Evolutionary conservation across 2,329 filamentous ascomycete genomes (phyloP), one percentile per base, ranked within the genome.

Genomic region (Alternaria sp.): DNA sequence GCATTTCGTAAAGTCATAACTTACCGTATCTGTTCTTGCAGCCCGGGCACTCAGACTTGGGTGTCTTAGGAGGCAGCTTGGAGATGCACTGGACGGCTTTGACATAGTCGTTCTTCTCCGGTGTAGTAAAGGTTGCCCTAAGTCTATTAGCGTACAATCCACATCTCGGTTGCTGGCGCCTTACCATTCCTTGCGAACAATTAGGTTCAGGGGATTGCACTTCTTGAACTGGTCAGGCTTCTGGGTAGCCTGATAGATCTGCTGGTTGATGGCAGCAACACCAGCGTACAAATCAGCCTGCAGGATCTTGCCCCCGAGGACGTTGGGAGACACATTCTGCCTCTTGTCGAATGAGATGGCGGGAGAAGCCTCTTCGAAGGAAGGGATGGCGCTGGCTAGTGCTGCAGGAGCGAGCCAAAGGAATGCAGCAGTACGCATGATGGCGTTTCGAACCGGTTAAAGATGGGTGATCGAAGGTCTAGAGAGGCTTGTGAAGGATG

Each of bases 171-270:
- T 6, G 36, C 24, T 20, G 3, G 18, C 6, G 11, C 49, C 61
- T 42, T 53, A 81, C 82, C 82, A 84, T 72, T 84, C 82, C 53
- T 74, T 73, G 42, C 82, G 74, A 5, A 81, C 67, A 16, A 71
- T 69, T 11, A 77, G 76, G 59, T 80, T 83, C 11, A 69, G 53
- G 5, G 80, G 62, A 12, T 74, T 81, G 59, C 80, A 82, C 28
- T 65, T 73, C 38, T 67, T 67, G 61, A 66, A 69, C 46, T 68
- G 73, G 7, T 53, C 48, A 9, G 49, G 24, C 55, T 71, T 56
- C 36, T 66, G 59, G 6, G 58, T 69, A 39, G 66, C 64, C 51
- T 74, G 71, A 48, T 69, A 73, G n/a, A 65, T 59, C 43, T 73
- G 66, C 54, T 74, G 71, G 7, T 69, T 72, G 38, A 71, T 58